Evolutionary conservation across 2,329 filamentous ascomycete genomes (phyloP).

Genomic region (Xylaria hypoxylon): DNA sequence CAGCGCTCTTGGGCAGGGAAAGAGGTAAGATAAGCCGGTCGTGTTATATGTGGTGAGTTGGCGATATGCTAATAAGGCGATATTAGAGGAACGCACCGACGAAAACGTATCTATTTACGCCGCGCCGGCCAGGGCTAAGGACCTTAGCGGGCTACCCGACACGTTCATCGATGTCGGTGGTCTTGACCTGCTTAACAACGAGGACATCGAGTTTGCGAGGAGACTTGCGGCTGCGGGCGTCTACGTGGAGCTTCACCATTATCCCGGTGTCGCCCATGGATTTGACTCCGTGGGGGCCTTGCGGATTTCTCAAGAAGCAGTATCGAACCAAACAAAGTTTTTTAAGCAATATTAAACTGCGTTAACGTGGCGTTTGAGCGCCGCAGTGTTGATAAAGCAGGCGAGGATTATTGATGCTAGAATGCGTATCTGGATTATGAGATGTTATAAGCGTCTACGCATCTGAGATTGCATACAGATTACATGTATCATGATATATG

Average conservation of each 20-base stretch:
- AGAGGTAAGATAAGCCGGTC: slow-evolving; percentile 28
- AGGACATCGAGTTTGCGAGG: slow-evolving; percentile 43
- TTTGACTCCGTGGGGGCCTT: slow-evolving; percentile 26
- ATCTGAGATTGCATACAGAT: neutral
- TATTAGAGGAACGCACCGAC: slow-evolving; percentile 35
- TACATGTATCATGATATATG: neutral
- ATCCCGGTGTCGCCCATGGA: slow-evolving; percentile 43
- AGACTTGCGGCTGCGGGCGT: slow-evolving; percentile 43
- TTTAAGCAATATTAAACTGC: slow-evolving; percentile 27
- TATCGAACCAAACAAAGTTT: slow-evolving; percentile 24
- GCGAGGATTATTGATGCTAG: neutral
- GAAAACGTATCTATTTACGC: slow-evolving; percentile 39
- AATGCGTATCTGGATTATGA: neutral
- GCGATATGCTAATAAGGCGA: neutral
- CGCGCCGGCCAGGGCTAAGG: slow-evolving; percentile 40
- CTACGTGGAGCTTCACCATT: slow-evolving; percentile 47
- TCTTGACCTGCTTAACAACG: slow-evolving; percentile 46
- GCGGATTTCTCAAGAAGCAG: slow-evolving; percentile 11
- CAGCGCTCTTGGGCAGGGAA: slow-evolving; percentile 35
- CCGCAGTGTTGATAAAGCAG: neutral
- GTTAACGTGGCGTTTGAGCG: too few relatives aligned
- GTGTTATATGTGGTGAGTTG: too few relatives aligned
- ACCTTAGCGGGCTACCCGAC: slow-evolving; percentile 45
- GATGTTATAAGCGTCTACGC: neutral
- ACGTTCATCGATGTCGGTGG: slow-evolving; percentile 47